Evolutionary conservation across 148 eudicot species (phyloP), one percentile per base, ranked within the genome.

Genomic region (Drosera capensis): DNA sequence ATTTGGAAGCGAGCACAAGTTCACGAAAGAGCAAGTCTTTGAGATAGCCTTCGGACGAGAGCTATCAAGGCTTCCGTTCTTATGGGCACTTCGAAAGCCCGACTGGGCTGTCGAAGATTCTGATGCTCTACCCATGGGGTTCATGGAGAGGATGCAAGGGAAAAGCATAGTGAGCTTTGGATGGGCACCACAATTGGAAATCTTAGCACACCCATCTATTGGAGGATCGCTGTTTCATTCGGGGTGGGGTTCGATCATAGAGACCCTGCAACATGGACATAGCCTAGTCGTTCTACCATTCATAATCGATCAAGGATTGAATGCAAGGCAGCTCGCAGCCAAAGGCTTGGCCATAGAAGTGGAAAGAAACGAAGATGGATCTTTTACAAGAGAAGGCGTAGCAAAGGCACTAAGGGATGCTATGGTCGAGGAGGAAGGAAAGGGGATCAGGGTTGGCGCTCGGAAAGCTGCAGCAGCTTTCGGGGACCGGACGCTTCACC

Each of bases 1-100:
- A 12, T 55, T 55, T 14, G 59, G 59, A 16, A 55, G 59, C 17
- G 59, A 55, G 51, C 15, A 24, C 23, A 23, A 35, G 9, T 51
- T 42, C 20, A 43, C 49, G n/a, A 45, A 51, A 34, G 55, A 40
- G 55, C 62, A 2, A n/a, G n/a, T n/a, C n/a, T n/a, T n/a, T n/a
- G n/a, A n/a, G n/a, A n/a, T n/a, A n/a, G n/a, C n/a, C n/a, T 25
- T 24, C 4, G 62, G 62, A 8, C 40, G 42, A 15, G 63, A 58
- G 36, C 19, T 49, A 14, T 58, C 63, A 0, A 22, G 26, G 7
- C 14, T 49, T 18, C 49, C 63, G 0, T 58, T 58, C 35, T 23
- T 58, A 21, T 58, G 63, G 63, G 63, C 15, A 1, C 56, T 58
- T 1, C 11, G 49, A 22, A 49, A 18, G 6, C 63, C 28, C 1